phyloP scores from a whole-genome alignment of 768 basidiomycete species.

The Strobilomyces confusus region DNA sequence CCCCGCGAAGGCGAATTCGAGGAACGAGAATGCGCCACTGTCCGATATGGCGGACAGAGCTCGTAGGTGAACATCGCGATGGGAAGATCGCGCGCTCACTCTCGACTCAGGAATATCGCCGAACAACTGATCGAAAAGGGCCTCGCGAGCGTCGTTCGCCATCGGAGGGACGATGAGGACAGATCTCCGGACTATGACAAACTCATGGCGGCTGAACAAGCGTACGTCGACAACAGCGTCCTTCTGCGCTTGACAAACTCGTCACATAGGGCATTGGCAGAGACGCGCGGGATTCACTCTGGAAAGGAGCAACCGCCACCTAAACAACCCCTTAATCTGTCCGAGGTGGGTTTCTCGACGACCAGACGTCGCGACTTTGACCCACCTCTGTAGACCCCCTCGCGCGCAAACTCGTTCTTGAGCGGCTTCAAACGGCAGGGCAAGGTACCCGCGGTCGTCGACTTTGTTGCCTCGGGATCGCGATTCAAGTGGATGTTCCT shows the following conservation, averaged over 20 bases:
- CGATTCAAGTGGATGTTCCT: conserved; percentile 74
- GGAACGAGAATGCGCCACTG: conserved; percentile 86
- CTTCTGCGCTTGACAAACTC: conserved; percentile 2
- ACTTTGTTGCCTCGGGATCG: conserved; percentile 91
- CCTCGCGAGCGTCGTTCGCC: conserved; percentile 82
- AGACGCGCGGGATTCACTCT: conserved; percentile 83
- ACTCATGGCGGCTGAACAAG: conserved; percentile 90
- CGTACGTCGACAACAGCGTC: conserved; percentile 46
- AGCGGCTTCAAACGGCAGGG: conserved; percentile 90
- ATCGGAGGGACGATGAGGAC: conserved; percentile 93
- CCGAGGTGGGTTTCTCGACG: conserved; percentile 56
- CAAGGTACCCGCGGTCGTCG: conserved; percentile 78
- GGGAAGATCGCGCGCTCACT: neutral
- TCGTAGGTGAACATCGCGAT: conserved; percentile 43
- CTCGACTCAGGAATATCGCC: conserved; percentile 68
- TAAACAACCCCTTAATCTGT: conserved; percentile 84
- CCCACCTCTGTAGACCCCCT: conserved; percentile 43
- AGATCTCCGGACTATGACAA: conserved; percentile 96
- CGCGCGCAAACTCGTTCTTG: conserved; percentile 82
- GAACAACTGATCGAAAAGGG: conserved; percentile 95
- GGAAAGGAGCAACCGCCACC: conserved; percentile 82
- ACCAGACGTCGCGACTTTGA: neutral
- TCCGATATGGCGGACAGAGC: conserved; percentile 80
- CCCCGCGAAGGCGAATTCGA: conserved; percentile 92
- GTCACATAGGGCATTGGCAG: conserved; percentile 63